Evolutionary conservation across 208 protist genomes (phyloP).

Genomic region (Acanthamoeba culbertsoni): DNA sequence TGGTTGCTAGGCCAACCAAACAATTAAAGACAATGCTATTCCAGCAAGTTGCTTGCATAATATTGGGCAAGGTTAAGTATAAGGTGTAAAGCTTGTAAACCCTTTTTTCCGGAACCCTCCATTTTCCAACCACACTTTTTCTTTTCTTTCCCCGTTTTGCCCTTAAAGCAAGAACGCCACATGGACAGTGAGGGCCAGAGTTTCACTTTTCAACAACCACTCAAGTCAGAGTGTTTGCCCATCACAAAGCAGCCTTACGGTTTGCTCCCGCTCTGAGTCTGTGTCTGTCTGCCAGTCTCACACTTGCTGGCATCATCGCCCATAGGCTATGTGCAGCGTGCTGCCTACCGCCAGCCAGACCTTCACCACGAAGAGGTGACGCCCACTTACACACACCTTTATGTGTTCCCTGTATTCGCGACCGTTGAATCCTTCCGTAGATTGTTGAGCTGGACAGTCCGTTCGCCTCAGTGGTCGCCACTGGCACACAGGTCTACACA

Average conservation of each 20-base stretch:
- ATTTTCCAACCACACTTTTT: too few species aligned
- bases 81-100: too few species aligned
- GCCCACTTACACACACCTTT: neutral
- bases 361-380: conserved; percentile 64
- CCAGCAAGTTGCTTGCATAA: too few species aligned
- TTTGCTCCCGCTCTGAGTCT: neutral
- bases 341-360: conserved; percentile 57
- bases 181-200: too few species aligned
- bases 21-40: too few species aligned
- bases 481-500: conserved; percentile 63
- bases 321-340: conserved; percentile 35
- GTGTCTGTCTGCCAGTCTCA: neutral
- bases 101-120: too few species aligned
- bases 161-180: too few species aligned
- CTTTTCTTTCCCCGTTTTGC: too few species aligned
- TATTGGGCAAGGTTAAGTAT: too few species aligned
- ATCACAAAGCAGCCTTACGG: neutral
- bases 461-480: conserved; percentile 53
- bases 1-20: too few species aligned
- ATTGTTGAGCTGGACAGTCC: conserved; percentile 68
- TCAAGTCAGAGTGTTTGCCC: neutral
- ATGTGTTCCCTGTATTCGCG: neutral
- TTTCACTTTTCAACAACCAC: neutral
- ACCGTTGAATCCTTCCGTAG: too few species aligned
- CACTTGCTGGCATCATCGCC: neutral